Percentiles rank a stretch among this genome's conserved stretches.
Evolutionary conservation across 495 filamentous ascomycete species (phyloP).

Genomic region (Podospora sp.): DNA sequence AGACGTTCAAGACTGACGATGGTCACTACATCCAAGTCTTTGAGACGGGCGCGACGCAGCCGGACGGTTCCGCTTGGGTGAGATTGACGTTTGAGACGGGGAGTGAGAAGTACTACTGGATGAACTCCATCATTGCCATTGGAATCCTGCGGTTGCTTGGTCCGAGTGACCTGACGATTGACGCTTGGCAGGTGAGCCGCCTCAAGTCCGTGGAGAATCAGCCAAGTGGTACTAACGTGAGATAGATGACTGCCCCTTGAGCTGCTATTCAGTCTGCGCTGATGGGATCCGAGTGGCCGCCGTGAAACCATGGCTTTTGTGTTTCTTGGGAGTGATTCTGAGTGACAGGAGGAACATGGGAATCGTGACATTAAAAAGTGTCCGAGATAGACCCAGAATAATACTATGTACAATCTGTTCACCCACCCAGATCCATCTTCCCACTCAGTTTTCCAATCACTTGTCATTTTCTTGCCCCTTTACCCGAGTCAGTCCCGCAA

Average conservation of each 20-base stretch:
- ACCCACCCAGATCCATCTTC: too few relatives aligned
- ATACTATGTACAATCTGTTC: too few relatives aligned
- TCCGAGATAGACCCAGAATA: too few relatives aligned
- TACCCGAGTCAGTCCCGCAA: constrained; percentile 8
- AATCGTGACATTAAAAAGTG: too few relatives aligned
- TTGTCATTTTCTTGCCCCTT: too few relatives aligned
- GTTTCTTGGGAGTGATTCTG: too few relatives aligned
- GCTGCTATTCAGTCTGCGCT: neutral
- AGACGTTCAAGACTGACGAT: constrained; percentile 26
- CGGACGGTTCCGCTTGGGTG: constrained; percentile 17
- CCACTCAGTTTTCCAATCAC: too few relatives aligned
- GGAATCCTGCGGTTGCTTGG: constrained; percentile 9
- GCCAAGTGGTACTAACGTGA: too few relatives aligned
- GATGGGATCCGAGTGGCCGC: too few relatives aligned
- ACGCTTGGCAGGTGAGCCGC: constrained; percentile 18
- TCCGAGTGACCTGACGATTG: constrained; percentile 13
- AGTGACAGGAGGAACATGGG: too few relatives aligned
- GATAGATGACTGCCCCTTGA: neutral
- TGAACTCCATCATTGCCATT: constrained; percentile 21
- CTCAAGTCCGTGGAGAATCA: too few relatives aligned
- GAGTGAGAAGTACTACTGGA: constrained; percentile 24
- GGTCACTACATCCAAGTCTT: constrained; percentile 23
- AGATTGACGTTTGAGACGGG: constrained; percentile 21
- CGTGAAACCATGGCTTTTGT: too few relatives aligned
- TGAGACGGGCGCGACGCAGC: constrained; percentile 21